Evolutionary conservation across 2,329 filamentous ascomycete genomes (phyloP), one percentile per base, ranked within the genome.

Genomic region (Sporothrix variecibatus): DNA sequence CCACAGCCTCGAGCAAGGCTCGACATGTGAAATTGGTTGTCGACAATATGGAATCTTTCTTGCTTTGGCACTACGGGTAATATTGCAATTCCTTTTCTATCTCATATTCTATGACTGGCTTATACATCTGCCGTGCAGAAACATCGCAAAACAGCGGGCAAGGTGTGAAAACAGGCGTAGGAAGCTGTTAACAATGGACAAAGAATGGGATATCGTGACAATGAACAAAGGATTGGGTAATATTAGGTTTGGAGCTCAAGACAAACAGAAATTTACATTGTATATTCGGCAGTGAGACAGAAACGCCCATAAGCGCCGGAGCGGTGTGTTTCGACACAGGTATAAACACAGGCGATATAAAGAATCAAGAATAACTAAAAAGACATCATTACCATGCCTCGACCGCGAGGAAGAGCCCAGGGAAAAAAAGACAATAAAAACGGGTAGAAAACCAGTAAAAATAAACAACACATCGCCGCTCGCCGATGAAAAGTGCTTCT

Each of bases 221-320:
- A 38, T 53, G 28, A 20, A 69, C 46, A 69, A 53, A 69, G 46
- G 3, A 26, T 2, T 1, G 4, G 34, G 2, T 8, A 34, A 34
- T 34, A 34, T 34, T 34, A 8, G 34, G 34, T 34, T 34, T 34
- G 2, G 7, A 34, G 51, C 3, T 23, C 8, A 40, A 38, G 9
- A 7, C 5, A 26, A 40, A 49, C 11, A 20, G 46, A 51, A 56
- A 40, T 20, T 20, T n/a, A 12, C 71, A 62, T 17, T 23, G 7
- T 65, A 62, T 65, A 43, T 56, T 40, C 34, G 49, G 34, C 49
- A 26, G 71, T 43, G 40, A 65, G 20, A 31, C 43, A 65, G 43
- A 56, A 72, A 72, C 71, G 43, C 71, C 71, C 11, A 64, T 65
- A 31, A 65, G 71, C 71, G 71, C 71, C 71, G 28, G 40, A 67